Evolutionary conservation across 225 moss, liverwort and hornwort species (phyloP).

Genomic region (Antitrichia curtipendula): DNA sequence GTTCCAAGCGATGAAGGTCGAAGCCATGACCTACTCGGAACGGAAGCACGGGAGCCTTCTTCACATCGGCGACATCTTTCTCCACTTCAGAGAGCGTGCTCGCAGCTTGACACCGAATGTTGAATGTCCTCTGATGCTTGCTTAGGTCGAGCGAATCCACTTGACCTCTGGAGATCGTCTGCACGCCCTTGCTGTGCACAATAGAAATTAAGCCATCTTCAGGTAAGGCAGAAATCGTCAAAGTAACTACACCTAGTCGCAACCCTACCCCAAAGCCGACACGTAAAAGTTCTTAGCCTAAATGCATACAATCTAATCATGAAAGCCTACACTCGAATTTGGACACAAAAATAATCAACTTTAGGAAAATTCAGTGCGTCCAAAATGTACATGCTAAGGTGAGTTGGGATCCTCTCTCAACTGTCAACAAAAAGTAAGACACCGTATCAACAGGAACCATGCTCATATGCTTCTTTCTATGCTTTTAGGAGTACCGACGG

Average conservation of each 20-base stretch:
- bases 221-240: not conserved
- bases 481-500: not conserved
- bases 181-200: slow-evolving; percentile 5
- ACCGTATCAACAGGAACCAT: not conserved
- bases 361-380: not conserved
- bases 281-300: not conserved
- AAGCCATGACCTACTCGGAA: slow-evolving; percentile 94
- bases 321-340: not conserved
- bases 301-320: not conserved
- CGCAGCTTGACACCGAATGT: slow-evolving; percentile 7
- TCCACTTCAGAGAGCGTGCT: slow-evolving; percentile 52
- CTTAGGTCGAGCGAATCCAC: not conserved
- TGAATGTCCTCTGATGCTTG: not conserved
- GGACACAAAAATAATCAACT: not conserved
- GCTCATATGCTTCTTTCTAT: not conserved
- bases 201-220: not conserved
- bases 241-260: not conserved
- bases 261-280: not conserved
- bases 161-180: not conserved
- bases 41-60: slow-evolving; percentile 66
- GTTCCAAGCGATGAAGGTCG: slow-evolving; percentile 88
- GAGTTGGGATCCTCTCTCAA: not conserved
- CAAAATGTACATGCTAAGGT: not conserved
- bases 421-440: not conserved
- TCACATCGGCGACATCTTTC: slow-evolving; percentile 9